Conservation (phyloP, 2,329 filamentous ascomycete species). For the Zasmidium cellare region DNA sequence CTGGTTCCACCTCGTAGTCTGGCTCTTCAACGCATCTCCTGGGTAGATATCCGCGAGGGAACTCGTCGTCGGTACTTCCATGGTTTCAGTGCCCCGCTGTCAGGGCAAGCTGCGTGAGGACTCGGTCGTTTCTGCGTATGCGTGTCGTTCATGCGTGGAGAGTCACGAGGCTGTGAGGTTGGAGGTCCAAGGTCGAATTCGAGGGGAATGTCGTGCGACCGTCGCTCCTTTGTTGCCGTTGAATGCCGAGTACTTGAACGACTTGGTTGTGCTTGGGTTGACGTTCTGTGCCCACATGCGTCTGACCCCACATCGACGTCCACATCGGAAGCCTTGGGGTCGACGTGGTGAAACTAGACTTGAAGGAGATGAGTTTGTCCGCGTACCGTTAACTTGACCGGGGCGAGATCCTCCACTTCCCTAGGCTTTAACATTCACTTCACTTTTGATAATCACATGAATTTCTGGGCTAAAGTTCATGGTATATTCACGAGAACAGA, state of each 20-base stretch:
- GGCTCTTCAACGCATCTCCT: conserved; percentile 64
- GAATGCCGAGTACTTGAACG: not conserved
- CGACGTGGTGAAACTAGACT: not conserved
- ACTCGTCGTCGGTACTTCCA: conserved; percentile 69
- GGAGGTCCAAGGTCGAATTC: no score
- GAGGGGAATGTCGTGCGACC: not conserved
- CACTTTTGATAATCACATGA: not conserved
- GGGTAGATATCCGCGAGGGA: conserved; percentile 83
- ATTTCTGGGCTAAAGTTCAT: no score
- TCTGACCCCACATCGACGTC: not conserved
- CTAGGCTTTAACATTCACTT: not conserved
- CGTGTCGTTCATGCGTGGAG: not conserved
- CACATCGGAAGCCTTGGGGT: not conserved
- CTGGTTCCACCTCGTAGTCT: conserved; percentile 73
- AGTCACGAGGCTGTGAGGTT: not conserved
- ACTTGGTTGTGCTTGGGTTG: not conserved
- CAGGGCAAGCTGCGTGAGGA: not conserved
- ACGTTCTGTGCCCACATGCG: not conserved
- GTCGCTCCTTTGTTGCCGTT: not conserved
- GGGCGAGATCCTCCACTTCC: not conserved
- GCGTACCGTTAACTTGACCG: not conserved
- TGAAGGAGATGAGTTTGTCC: not conserved
- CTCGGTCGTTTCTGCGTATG: not conserved
- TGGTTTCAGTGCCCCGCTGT: conserved; percentile 7
- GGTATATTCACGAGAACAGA: no score